A percentile compares a stretch with the other conserved stretches of the same genome.
Evolutionary conservation across 2,329 filamentous ascomycete species (phyloP).

Genomic region (Scopulariopsis brevicaulis): DNA sequence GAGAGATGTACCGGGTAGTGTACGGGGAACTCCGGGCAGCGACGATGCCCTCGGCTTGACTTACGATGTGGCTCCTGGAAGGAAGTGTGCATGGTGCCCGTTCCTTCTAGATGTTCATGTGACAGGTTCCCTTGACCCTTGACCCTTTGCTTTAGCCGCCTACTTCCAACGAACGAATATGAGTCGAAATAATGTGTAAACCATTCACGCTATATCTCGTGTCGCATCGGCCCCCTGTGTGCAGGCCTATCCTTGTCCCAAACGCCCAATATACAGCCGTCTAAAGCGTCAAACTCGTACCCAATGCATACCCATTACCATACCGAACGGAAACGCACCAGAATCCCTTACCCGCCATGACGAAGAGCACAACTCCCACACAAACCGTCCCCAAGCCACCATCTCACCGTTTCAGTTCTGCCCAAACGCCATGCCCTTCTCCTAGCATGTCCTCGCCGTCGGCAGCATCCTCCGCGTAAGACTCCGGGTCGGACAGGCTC

Average conservation of each 20-base stretch:
- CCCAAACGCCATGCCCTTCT: background rate
- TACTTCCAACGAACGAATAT: no score
- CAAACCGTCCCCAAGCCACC: background rate
- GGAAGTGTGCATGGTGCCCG: no score
- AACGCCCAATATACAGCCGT: constrained; percentile 25
- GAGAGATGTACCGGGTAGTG: constrained; percentile 58
- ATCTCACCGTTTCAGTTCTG: background rate
- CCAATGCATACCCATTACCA: background rate
- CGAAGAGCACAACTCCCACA: background rate
- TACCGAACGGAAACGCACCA: background rate
- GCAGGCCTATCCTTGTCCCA: background rate
- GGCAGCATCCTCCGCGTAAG: background rate
- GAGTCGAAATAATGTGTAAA: background rate
- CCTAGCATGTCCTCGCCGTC: background rate
- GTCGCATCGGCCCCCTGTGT: background rate
- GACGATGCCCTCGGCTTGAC: background rate
- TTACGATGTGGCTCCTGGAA: background rate
- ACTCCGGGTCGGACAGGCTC: constrained; percentile 14
- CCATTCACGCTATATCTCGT: background rate
- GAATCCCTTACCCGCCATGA: background rate
- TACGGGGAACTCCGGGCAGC: background rate
- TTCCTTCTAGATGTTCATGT: no score
- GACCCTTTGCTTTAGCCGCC: no score
- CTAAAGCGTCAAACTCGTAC: background rate
- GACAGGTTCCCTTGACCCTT: no score